Percentiles rank a stretch among this genome's conserved stretches.
Evolutionary conservation across 495 filamentous ascomycete genomes (phyloP).

Genomic region (Lepidopterella palustris): DNA sequence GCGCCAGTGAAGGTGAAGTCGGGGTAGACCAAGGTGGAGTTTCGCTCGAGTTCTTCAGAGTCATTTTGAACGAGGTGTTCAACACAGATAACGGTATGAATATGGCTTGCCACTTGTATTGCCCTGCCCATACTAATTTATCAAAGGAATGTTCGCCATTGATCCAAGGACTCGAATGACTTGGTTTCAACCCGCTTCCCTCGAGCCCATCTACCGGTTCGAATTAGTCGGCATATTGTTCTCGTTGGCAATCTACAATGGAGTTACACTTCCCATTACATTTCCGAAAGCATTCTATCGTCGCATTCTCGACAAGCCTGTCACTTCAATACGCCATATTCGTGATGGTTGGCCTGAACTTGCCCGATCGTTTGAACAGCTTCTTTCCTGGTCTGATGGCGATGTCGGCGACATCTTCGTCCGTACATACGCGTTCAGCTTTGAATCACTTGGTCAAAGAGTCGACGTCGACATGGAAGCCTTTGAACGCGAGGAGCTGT

Average conservation of each 20-base stretch:
- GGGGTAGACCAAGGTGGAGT: slow-evolving; percentile 91
- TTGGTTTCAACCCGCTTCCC: slow-evolving; percentile 79
- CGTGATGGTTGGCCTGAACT: slow-evolving; percentile 83
- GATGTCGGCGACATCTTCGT: slow-evolving; percentile 74
- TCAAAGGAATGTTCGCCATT: slow-evolving; percentile 57
- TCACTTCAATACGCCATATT: slow-evolving; percentile 66
- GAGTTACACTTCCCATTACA: slow-evolving; percentile 78
- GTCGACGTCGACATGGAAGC: slow-evolving; percentile 51
- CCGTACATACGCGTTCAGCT: slow-evolving; percentile 78
- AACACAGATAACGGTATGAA: slow-evolving; percentile 65
- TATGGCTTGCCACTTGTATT: slow-evolving; percentile 8
- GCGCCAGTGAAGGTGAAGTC: slow-evolving; percentile 73
- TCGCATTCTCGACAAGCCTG: slow-evolving; percentile 59
- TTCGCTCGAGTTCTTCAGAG: slow-evolving; percentile 88
- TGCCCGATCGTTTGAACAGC: slow-evolving; percentile 58
- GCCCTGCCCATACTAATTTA: neutral
- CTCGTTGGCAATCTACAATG: slow-evolving; percentile 90
- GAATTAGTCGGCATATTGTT: slow-evolving; percentile 84
- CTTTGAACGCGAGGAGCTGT: slow-evolving; percentile 12
- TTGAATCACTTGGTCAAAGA: slow-evolving; percentile 57
- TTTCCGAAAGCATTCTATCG: slow-evolving; percentile 81
- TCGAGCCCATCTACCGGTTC: slow-evolving; percentile 80
- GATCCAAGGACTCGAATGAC: slow-evolving; percentile 67
- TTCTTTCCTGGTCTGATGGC: slow-evolving; percentile 72
- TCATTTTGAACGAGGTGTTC: slow-evolving; percentile 70